Evolutionary conservation across 495 filamentous ascomycete genomes (phyloP), one percentile per base, ranked within the genome.

Genomic region (Cercophora newfieldiana): DNA sequence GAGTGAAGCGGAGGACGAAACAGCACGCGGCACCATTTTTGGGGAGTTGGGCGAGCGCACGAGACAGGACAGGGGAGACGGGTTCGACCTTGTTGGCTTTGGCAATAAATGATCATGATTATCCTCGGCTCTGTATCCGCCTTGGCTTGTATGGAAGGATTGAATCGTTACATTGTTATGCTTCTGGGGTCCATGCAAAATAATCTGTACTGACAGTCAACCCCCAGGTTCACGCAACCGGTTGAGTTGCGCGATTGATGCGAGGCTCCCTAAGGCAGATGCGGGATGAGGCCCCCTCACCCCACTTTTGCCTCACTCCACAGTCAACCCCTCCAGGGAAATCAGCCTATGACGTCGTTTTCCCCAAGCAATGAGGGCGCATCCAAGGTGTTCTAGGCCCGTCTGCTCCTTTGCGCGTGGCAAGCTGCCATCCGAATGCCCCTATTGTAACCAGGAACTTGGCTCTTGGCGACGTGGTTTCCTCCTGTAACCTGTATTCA

Each of bases 341-440:
- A 57, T 53, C 30, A 54, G 47, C 24, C 53, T 37, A 67, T 67
- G 65, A 67, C 65, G 65, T 67, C 65, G 65, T 53, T 55, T 54
- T 10, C n/a, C 19, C 8, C 60, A 61, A 18, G 50, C 22, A 44
- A 1, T 2, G 33, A 44, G 8, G 18, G 22, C 22, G 58, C 58
- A 26, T 59, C 19, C 59, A 18, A 6, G 6, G 21, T 14, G 54
- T 28, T 57, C 54, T 57, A 57, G 54, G n/a, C 54, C 26, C 22
- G 7, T 29, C 54, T 7, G 4, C n/a, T 53, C 7, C 24, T 47
- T 47, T 53, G 21, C 24, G 8, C 2, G 19, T 22, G 21, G 50
- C 50, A n/a, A 53, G 25, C 54, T 57, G 26, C 54, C 54, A 28
- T 22, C 50, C n/a, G 50, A 26, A 7, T 24, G 16, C 24, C 18